phyloP scores from a whole-genome alignment of 345 rosid genomes.

The Gossypium ekmanianum region DNA sequence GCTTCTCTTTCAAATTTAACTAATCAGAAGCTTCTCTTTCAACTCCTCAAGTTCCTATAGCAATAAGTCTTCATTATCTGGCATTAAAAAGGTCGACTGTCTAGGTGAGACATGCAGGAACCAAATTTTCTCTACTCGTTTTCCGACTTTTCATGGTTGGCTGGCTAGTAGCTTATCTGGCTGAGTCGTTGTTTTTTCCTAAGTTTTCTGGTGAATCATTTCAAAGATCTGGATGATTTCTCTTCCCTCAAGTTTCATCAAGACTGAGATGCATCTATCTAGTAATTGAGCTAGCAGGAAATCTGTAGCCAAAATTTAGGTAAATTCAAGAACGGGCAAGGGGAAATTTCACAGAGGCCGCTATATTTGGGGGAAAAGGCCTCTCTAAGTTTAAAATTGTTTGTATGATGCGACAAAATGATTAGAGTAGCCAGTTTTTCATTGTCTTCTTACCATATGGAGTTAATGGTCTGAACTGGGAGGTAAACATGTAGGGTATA shows the following conservation, averaged over 20 bases:
- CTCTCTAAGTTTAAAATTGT: neutral
- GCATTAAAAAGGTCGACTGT: neutral
- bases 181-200: neutral
- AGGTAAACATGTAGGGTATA: neutral
- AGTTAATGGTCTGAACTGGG: neutral
- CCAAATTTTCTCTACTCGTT: neutral
- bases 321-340: neutral
- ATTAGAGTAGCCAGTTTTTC: neutral
- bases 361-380: neutral
- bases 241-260: neutral
- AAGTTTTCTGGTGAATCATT: conserved; percentile 7
- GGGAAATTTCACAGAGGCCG: neutral
- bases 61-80: neutral
- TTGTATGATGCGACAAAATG: neutral
- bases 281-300: neutral
- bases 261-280: neutral
- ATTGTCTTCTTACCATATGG: neutral
- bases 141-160: neutral
- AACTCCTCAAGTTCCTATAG: neutral
- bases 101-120: neutral
- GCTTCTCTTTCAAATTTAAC: neutral
- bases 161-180: conserved; percentile 11
- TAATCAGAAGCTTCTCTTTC: neutral
- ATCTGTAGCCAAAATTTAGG: neutral
- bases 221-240: neutral